phyloP scores from a whole-genome alignment of 1,284 basidiomycete species.

The Cryptococcus sp. region DNA sequence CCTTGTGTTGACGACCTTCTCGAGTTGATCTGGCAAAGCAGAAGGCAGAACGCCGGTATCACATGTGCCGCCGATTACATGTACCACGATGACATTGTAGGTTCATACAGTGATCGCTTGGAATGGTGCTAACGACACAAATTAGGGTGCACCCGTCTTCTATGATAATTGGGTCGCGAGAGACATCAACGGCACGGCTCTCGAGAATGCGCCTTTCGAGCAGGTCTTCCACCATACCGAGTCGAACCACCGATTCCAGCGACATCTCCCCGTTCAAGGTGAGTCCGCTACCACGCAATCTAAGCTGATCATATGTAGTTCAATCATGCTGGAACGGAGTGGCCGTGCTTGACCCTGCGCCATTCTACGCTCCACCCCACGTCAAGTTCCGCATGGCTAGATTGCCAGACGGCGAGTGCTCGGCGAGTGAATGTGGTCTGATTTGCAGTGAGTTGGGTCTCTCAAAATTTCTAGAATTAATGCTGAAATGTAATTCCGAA shows the following conservation, averaged over 20 bases:
- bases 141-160: constrained; percentile 77
- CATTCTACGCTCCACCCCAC: constrained; percentile 83
- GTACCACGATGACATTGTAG: constrained; percentile 88
- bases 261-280: constrained; percentile 81
- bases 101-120: constrained; percentile 22
- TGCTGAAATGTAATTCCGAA: constrained; percentile 11
- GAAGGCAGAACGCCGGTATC: constrained; percentile 89
- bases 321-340: constrained; percentile 98
- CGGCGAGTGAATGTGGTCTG: constrained; percentile 86
- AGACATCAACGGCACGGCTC: constrained; percentile 93
- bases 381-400: constrained; percentile 91
- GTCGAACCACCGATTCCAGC: constrained; percentile 76
- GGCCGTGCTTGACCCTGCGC: constrained; percentile 86
- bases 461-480: not conserved
- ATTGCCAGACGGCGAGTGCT: constrained; percentile 77
- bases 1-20: constrained; percentile 93
- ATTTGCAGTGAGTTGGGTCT: constrained; percentile 72
- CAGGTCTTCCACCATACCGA: constrained; percentile 79
- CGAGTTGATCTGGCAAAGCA: constrained; percentile 91
- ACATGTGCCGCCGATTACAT: constrained; percentile 97
- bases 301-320: constrained; percentile 53
- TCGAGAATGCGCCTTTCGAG: constrained; percentile 95
- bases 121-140: not conserved
- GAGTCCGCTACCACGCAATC: constrained; percentile 10
- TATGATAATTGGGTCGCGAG: constrained; percentile 98